Percentiles rank a stretch among this genome's conserved stretches.
These are phyloP conservation scores for Zizania palustris DNA, from an alignment of 202 grass and related monocot species.

Conservation along the genomic window DNA sequence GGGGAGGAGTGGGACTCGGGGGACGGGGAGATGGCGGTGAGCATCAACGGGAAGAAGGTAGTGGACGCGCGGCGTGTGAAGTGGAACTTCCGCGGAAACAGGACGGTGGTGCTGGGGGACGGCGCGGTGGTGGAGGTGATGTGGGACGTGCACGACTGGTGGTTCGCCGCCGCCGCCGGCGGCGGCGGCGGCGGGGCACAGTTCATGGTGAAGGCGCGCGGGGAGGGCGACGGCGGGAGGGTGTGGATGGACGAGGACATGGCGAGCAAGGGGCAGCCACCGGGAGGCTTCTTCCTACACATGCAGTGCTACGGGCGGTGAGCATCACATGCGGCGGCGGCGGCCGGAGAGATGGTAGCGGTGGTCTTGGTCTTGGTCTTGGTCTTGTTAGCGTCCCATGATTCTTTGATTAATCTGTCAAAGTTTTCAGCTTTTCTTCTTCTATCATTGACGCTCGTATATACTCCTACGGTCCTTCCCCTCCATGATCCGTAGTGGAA, in stretches of 20 bases:
- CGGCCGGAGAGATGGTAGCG: background rate
- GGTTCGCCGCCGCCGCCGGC: conserved; percentile 73
- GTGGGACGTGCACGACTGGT: conserved; percentile 99
- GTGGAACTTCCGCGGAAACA: conserved; percentile 94
- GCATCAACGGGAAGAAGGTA: conserved; percentile 65
- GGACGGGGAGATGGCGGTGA: conserved; percentile 63
- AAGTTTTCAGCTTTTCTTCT: too few relatives aligned
- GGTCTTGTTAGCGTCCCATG: too few relatives aligned
- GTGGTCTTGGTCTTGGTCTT: too few relatives aligned
- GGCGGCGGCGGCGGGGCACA: conserved; percentile 45
- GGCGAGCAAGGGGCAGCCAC: conserved; percentile 40
- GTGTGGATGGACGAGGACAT: conserved; percentile 84
- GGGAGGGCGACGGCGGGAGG: conserved; percentile 37
- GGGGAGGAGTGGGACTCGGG: conserved; percentile 45
- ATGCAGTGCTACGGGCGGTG: conserved; percentile 56
- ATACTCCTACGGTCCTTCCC: too few relatives aligned
- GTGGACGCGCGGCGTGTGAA: conserved; percentile 54
- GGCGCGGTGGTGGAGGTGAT: conserved; percentile 78
- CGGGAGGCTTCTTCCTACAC: conserved; percentile 55
- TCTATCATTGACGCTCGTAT: too few relatives aligned
- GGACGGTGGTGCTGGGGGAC: conserved; percentile 63
- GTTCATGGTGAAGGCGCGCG: conserved; percentile 85
- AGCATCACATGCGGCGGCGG: background rate
- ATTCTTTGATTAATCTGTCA: too few relatives aligned
- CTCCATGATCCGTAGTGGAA: too few relatives aligned